A percentile compares a stretch with the other conserved stretches of the same genome.
Conservation (phyloP, 257 asterid species). For the Solanum megistacrolobum region DNA sequence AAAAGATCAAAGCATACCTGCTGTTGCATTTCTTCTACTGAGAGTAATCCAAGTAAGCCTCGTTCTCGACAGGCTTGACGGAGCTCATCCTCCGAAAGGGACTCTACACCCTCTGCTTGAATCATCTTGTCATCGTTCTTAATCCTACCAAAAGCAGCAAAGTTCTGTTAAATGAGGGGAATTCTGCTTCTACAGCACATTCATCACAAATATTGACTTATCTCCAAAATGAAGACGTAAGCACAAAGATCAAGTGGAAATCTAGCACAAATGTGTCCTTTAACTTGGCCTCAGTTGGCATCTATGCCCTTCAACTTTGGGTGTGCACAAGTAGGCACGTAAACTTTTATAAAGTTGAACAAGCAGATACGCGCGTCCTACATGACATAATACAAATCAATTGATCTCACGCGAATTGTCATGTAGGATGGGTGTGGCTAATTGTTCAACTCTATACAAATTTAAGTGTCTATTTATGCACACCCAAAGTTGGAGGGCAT, state of each 20-base stretch:
- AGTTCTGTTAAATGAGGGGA: background rate
- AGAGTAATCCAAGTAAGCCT: conserved; percentile 71
- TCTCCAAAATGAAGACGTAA: background rate
- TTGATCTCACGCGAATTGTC: background rate
- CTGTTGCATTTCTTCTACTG: conserved; percentile 89
- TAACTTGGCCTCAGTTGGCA: background rate
- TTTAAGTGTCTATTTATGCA: background rate
- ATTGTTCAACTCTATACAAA: background rate
- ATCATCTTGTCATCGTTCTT: conserved; percentile 78
- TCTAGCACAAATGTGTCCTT: background rate
- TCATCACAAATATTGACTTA: background rate
- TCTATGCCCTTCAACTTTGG: background rate
- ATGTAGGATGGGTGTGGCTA: background rate
- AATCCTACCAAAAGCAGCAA: conserved; percentile 33
- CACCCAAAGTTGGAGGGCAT: background rate
- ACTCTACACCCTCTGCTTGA: conserved; percentile 88
- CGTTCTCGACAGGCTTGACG: conserved; percentile 93
- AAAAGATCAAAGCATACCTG: conserved; percentile 37
- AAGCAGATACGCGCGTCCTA: background rate
- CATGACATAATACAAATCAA: background rate
- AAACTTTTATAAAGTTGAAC: background rate
- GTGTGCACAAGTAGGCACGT: background rate
- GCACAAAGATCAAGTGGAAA: background rate
- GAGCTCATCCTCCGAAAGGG: conserved; percentile 89
- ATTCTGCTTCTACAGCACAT: background rate